These are phyloP conservation scores for Talaromyces ruber DNA, from an alignment of 495 filamentous ascomycete genomes.

Conservation along the genomic window DNA sequence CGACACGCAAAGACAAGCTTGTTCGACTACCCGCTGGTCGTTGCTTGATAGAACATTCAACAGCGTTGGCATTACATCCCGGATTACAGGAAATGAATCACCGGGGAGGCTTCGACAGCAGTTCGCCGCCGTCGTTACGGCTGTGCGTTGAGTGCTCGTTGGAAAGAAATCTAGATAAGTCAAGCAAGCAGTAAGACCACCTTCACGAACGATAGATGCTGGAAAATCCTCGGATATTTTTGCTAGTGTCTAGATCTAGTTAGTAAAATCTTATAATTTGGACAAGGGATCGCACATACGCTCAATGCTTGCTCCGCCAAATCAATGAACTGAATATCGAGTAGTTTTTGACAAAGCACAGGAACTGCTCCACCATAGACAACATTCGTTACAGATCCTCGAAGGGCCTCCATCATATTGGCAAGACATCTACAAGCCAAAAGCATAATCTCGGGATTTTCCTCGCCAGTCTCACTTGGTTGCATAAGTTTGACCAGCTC, in stretches of 20 bases:
- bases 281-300: slow-evolving; percentile 35
- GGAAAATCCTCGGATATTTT: slow-evolving; percentile 98
- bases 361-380: slow-evolving; percentile 95
- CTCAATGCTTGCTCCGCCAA: slow-evolving; percentile 94
- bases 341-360: slow-evolving; percentile 82
- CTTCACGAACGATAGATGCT: slow-evolving; percentile 90
- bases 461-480: slow-evolving; percentile 74
- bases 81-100: slow-evolving; percentile 80
- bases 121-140: slow-evolving; percentile 94
- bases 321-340: slow-evolving; percentile 95
- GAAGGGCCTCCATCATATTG: slow-evolving; percentile 95
- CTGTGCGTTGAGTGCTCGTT: slow-evolving; percentile 91
- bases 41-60: slow-evolving; percentile 82
- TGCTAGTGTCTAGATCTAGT: slow-evolving; percentile 61
- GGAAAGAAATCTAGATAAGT: slow-evolving; percentile 96
- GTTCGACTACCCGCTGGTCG: slow-evolving; percentile 94
- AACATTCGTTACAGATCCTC: slow-evolving; percentile 85
- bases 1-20: slow-evolving; percentile 93
- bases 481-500: slow-evolving; percentile 91
- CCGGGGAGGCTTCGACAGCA: slow-evolving; percentile 95
- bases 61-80: slow-evolving; percentile 92
- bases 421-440: slow-evolving; percentile 93
- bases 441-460: slow-evolving; percentile 97
- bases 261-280: background rate
- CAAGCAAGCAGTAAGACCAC: slow-evolving; percentile 86